Conservation (phyloP, 176 grass and related monocot genomes). For the Phoenix roebelenii region DNA sequence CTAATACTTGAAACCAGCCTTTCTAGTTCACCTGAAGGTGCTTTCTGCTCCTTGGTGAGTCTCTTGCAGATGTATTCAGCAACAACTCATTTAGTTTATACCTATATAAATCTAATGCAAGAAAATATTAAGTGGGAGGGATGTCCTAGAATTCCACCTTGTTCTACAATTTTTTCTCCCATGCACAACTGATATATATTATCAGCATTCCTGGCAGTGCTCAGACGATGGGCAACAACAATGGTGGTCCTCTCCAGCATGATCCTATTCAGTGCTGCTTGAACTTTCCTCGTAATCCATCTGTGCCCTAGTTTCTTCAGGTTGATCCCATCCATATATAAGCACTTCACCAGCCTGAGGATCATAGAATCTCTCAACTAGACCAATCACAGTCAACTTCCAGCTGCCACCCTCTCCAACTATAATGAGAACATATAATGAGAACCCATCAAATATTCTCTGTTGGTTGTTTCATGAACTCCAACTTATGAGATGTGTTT, state of each 20-base stretch:
- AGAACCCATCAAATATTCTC: no score
- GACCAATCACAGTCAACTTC: no score
- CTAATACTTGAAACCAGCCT: slow-evolving; percentile 14
- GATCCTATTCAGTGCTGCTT: slow-evolving; percentile 68
- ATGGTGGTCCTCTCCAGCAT: slow-evolving; percentile 82
- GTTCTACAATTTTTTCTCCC: slow-evolving; percentile 82
- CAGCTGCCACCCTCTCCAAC: no score
- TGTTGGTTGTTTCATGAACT: no score
- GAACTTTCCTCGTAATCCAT: slow-evolving; percentile 18
- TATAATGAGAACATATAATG: no score
- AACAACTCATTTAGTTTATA: no score
- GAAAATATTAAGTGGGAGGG: neutral
- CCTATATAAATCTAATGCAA: no score
- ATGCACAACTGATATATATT: slow-evolving; percentile 69
- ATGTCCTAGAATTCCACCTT: slow-evolving; percentile 32
- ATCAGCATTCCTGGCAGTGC: slow-evolving; percentile 74
- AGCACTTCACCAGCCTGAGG: no score
- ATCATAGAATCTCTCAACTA: no score
- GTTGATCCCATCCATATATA: no score
- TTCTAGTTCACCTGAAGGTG: slow-evolving; percentile 20
- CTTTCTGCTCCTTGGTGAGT: slow-evolving; percentile 21
- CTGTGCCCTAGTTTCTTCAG: no score
- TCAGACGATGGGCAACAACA: slow-evolving; percentile 77
- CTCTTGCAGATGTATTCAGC: slow-evolving; percentile 35
- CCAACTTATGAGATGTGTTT: no score